A percentile compares a stretch with the other conserved stretches of the same genome.
Conservation (phyloP, 2,329 filamentous ascomycete genomes). For the Aschersonia sp. region DNA sequence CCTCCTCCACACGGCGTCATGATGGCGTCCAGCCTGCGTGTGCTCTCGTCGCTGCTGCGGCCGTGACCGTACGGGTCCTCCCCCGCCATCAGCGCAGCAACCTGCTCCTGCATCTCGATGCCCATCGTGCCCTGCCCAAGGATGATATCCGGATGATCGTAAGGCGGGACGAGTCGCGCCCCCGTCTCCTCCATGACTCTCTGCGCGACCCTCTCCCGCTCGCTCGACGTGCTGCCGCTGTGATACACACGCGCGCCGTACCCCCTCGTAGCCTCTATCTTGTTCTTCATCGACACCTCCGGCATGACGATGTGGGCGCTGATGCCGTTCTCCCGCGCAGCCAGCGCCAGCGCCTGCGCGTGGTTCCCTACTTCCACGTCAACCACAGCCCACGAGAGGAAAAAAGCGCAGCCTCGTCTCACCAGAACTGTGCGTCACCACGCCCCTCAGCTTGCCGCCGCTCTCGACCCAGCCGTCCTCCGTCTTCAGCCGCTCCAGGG, state of each 20-base stretch:
- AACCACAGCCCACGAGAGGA: not conserved
- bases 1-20: slow-evolving; percentile 80
- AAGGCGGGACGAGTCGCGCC: slow-evolving; percentile 72
- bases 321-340: slow-evolving; percentile 58
- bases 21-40: slow-evolving; percentile 44
- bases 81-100: slow-evolving; percentile 29
- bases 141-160: slow-evolving; percentile 85
- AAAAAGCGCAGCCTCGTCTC: slow-evolving; percentile 7
- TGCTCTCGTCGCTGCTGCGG: slow-evolving; percentile 1
- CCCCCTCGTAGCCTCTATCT: slow-evolving; percentile 67
- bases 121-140: slow-evolving; percentile 86
- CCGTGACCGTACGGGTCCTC: slow-evolving; percentile 4
- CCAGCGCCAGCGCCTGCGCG: slow-evolving; percentile 81
- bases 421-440: slow-evolving; percentile 87
- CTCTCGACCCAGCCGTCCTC: slow-evolving; percentile 47
- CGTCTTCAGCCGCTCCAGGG: slow-evolving; percentile 52
- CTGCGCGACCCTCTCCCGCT: slow-evolving; percentile 67
- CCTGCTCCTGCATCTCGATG: slow-evolving; percentile 69
- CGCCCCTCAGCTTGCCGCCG: slow-evolving; percentile 48
- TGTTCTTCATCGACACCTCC: slow-evolving; percentile 65
- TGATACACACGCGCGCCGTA: slow-evolving; percentile 72
- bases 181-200: slow-evolving; percentile 57
- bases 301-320: slow-evolving; percentile 90
- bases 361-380: slow-evolving; percentile 57
- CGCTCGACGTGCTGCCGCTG: slow-evolving; percentile 63